These are phyloP conservation scores for Tolypocladium pustulatum DNA, from an alignment of 2,329 filamentous ascomycete species.

Conservation along the genomic window DNA sequence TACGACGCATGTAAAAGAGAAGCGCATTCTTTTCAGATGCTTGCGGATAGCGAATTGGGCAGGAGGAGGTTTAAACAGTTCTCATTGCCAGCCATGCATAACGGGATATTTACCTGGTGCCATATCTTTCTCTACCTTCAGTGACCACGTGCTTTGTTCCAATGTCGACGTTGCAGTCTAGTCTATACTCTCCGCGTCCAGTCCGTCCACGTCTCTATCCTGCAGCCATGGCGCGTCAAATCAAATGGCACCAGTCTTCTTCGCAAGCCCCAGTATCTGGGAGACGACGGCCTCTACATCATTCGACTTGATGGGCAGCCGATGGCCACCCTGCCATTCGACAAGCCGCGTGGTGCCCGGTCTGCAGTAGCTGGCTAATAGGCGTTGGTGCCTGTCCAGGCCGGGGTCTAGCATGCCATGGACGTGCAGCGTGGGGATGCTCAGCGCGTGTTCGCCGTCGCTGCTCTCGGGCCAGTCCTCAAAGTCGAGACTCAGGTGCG, in stretches of 20 bases:
- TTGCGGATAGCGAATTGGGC: neutral
- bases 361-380: conserved; percentile 52
- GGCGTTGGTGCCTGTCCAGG: conserved; percentile 34
- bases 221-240: neutral
- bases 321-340: conserved; percentile 65
- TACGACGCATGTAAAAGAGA: neutral
- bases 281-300: conserved; percentile 44
- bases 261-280: conserved; percentile 16
- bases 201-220: too few relatives aligned
- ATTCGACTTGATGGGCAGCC: conserved; percentile 55
- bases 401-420: conserved; percentile 50
- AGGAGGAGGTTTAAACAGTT: neutral
- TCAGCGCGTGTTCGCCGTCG: conserved; percentile 24
- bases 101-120: neutral
- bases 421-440: conserved; percentile 24
- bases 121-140: neutral
- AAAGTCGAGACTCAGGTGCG: conserved; percentile 12
- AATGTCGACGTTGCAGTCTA: neutral
- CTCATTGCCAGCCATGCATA: neutral
- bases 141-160: neutral
- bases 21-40: neutral
- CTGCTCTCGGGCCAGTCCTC: conserved; percentile 33
- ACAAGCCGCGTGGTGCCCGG: conserved; percentile 42
- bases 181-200: neutral
- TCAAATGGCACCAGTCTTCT: conserved; percentile 3